Evolutionary conservation across 2,329 filamentous ascomycete genomes (phyloP), one percentile per base, ranked within the genome.

Genomic region (Anthostomella pinea): DNA sequence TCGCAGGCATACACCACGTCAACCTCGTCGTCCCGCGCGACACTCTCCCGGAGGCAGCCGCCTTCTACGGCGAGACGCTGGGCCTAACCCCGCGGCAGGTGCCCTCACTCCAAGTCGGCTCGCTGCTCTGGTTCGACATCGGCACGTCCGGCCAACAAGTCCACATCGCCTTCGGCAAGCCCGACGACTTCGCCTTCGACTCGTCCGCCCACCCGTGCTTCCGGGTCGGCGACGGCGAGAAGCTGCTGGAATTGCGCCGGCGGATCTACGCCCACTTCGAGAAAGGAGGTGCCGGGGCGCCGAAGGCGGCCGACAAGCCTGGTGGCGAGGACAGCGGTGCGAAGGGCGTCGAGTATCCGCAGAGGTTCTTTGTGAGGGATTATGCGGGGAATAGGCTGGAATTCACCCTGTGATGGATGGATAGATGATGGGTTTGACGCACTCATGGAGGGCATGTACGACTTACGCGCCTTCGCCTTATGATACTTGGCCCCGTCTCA

Each of bases 51-150:
- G 62, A 65, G 8, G 77, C 77, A 3, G 58, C 64, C 14, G 64
- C 63, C 8, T 81, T 81, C 60, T 81, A 81, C 58, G 67, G 60
- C 37, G 53, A 58, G 2, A 81, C 77, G 0, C 65, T 83, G 1
- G 77, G 75, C 9, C 65, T 83, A 5, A 68, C 59, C 4, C 57
- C 70, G 2, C 64, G 70, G 4, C 54, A 71, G 1, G 78, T 81
- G 1, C 79, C 79, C 1, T 58, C 59, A 3, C 52, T 70, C 2
- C 75, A 80, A 48, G 65, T 62, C 33, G 68, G 65, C 10, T 67
- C 60, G 2, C 60, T 81, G 1, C 68, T 72, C 7, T 83, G 79
- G 77, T 79, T 81, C 62, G 73, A 82, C 50, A 73, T 81, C 37
- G 73, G 61, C 3, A 65, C 66, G 3, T 57, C 57, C 6, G 68